A percentile compares a stretch with the other conserved stretches of the same genome.
Evolutionary conservation across 2,329 filamentous ascomycete genomes (phyloP).

Genomic region (Domatiomyces globalis): DNA sequence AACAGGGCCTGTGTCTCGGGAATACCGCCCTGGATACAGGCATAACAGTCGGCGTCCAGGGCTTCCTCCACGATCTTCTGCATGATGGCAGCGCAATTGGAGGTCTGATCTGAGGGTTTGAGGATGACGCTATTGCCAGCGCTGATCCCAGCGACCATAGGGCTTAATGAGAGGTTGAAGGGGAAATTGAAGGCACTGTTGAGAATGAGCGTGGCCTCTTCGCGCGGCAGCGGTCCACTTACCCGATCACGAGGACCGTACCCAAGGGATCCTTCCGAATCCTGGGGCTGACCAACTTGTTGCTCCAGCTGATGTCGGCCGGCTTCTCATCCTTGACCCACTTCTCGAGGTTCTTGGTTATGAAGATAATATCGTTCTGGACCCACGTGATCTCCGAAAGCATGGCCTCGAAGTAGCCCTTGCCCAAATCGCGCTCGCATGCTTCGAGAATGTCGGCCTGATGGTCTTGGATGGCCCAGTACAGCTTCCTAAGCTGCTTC

Average conservation of each 20-base stretch:
- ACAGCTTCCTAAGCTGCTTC: conserved; percentile 79
- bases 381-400: conserved; percentile 64
- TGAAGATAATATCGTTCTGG: conserved; percentile 67
- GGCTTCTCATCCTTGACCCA: conserved; percentile 74
- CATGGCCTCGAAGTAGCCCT: conserved; percentile 59
- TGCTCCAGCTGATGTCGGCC: conserved; percentile 53
- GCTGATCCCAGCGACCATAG: conserved; percentile 76
- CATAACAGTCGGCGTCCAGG: conserved; percentile 65
- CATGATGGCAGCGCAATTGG: conserved; percentile 61
- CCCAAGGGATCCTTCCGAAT: conserved; percentile 82
- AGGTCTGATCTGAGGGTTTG: conserved; percentile 78
- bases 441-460: conserved; percentile 59
- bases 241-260: conserved; percentile 69
- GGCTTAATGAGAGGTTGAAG: conserved; percentile 62
- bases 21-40: conserved; percentile 65
- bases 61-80: conserved; percentile 61
- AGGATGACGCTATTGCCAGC: conserved; percentile 80
- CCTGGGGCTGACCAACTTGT: conserved; percentile 55
- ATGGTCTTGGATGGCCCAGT: conserved; percentile 80
- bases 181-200: conserved; percentile 79
- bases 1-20: conserved; percentile 69
- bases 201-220: conserved; percentile 4
- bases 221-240: conserved; percentile 15
- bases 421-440: conserved; percentile 62
- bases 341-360: conserved; percentile 60